Evolutionary conservation across 306 rosid species (phyloP).

Genomic region (Vigna unguiculata): DNA sequence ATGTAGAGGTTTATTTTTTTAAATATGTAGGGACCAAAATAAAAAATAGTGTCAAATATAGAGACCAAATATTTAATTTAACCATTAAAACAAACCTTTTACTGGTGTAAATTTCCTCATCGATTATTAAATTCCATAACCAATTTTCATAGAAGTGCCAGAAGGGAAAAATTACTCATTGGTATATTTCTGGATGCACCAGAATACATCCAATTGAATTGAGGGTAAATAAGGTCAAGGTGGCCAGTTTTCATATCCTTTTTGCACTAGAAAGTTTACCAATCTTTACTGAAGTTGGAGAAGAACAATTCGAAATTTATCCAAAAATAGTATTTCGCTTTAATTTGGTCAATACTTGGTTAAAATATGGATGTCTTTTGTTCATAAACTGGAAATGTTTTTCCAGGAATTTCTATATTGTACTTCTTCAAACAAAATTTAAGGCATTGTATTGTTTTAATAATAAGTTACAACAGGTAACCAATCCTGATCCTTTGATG

Average conservation of each 20-base stretch:
- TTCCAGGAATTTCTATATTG: slow-evolving; percentile 11
- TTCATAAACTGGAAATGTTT: slow-evolving; percentile 3
- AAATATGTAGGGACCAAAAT: background rate
- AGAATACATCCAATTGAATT: slow-evolving; percentile 9
- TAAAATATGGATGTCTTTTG: slow-evolving; percentile 1
- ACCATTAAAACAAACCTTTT: background rate
- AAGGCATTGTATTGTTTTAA: slow-evolving; percentile 1
- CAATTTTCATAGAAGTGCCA: background rate
- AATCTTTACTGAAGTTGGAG: background rate
- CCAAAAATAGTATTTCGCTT: background rate
- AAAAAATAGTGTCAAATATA: background rate
- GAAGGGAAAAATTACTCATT: background rate
- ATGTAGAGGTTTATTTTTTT: background rate
- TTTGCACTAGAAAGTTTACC: slow-evolving; percentile 1
- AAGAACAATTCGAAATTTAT: background rate
- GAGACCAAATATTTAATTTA: background rate
- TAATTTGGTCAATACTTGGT: background rate
- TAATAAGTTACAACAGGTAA: slow-evolving; percentile 3
- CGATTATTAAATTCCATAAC: background rate
- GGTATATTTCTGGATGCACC: background rate
- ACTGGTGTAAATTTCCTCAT: slow-evolving; percentile 14
- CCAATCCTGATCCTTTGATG: background rate
- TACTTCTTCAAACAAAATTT: slow-evolving; percentile 13
- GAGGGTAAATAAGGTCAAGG: slow-evolving; percentile 15
- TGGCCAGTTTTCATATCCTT: slow-evolving; percentile 7